Percentiles rank a stretch among this genome's conserved stretches.
These are phyloP conservation scores for Colletotrichum kahawae DNA, from an alignment of 2,329 filamentous ascomycete genomes.

Conservation along the genomic window DNA sequence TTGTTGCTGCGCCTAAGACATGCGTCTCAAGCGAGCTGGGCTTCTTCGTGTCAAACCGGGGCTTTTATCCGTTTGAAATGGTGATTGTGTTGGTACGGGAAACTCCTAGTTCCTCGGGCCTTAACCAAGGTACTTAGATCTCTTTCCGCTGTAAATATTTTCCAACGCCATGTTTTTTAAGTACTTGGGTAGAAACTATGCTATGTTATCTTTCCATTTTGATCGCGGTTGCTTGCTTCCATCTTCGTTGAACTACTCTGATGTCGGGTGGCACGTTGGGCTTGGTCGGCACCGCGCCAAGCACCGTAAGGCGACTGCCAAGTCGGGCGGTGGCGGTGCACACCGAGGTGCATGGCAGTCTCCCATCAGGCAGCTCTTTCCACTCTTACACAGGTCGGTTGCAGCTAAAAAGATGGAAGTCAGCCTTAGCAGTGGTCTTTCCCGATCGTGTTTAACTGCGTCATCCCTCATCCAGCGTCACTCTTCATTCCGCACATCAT, in stretches of 20 bases:
- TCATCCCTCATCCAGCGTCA: neutral
- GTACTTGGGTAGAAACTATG: neutral
- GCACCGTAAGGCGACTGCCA: neutral
- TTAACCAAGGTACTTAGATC: neutral
- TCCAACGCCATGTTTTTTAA: neutral
- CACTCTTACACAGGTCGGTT: neutral
- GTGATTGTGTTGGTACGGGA: neutral
- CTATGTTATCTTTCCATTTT: neutral
- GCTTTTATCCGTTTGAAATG: neutral
- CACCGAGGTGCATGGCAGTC: neutral
- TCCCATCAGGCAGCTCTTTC: neutral
- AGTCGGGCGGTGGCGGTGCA: neutral
- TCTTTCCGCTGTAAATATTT: neutral
- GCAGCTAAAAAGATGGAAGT: neutral
- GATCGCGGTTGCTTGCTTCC: neutral
- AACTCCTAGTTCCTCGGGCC: neutral
- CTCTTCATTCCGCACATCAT: neutral
- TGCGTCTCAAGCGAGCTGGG: neutral
- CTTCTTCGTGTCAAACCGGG: neutral
- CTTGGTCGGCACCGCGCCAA: neutral
- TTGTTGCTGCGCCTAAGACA: neutral
- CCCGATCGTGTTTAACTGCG: neutral
- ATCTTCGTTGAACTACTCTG: neutral
- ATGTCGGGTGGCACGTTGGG: neutral
- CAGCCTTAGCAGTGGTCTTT: neutral